Conservation (phyloP, 2,329 filamentous ascomycete species). For the Hansfordia pulvinata region DNA sequence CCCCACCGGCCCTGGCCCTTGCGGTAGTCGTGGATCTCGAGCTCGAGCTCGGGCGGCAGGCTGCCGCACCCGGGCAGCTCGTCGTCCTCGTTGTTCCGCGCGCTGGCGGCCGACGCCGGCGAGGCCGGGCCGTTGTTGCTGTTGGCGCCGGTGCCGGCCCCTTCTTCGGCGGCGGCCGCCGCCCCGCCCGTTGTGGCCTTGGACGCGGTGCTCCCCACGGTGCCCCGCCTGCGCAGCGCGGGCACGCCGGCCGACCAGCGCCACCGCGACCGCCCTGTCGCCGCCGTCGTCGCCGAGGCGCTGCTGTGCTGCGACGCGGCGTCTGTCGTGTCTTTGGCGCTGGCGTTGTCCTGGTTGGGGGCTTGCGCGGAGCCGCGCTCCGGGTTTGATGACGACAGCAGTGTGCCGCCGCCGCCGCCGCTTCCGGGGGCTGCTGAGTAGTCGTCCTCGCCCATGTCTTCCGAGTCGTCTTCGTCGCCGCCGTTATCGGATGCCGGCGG, state of each 20-base stretch:
- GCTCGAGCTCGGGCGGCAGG: constrained; percentile 22
- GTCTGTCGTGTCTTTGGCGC: neutral
- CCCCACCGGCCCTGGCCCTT: constrained; percentile 55
- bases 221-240: neutral
- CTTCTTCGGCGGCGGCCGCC: constrained; percentile 22
- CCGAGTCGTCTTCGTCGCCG: constrained; percentile 6
- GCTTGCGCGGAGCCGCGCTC: neutral
- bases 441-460: constrained; percentile 10
- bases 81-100: constrained; percentile 13
- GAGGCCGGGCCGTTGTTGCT: constrained; percentile 22
- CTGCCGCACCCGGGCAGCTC: constrained; percentile 8
- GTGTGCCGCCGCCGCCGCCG: no score
- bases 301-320: neutral
- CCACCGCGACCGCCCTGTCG: neutral
- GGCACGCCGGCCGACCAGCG: neutral
- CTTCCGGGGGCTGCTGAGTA: no score
- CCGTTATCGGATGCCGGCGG: constrained; percentile 8
- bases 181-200: constrained; percentile 4
- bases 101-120: constrained; percentile 26
- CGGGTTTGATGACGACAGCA: neutral
- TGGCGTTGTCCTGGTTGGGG: neutral
- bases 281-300: neutral
- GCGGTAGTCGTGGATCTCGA: constrained; percentile 38
- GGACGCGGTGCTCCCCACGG: neutral
- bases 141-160: constrained; percentile 22